Conservation (phyloP, 2,329 filamentous ascomycete species). For the Scedosporium apiospermum region DNA sequence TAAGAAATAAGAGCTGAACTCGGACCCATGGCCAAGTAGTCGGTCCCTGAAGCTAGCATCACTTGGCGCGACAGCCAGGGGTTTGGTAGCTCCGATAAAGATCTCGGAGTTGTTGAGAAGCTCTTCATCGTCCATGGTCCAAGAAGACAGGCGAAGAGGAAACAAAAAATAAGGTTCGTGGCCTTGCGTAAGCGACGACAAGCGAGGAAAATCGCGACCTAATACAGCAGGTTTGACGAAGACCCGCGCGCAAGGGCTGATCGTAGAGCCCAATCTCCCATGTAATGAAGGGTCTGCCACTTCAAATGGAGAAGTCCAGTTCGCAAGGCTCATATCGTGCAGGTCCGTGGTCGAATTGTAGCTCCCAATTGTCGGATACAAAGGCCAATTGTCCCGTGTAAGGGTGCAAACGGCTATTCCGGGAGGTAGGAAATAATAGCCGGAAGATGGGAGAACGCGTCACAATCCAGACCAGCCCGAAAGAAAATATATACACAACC, state of each 20-base stretch:
- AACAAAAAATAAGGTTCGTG: not conserved
- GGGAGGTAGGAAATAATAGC: constrained; percentile 8
- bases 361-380: not conserved
- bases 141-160: not conserved
- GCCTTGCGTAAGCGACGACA: not conserved
- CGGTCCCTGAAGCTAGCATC: not conserved
- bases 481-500: not conserved
- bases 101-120: not conserved
- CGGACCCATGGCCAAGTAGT: not conserved
- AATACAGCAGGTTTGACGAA: not conserved
- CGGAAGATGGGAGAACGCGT: constrained; percentile 8
- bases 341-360: not conserved
- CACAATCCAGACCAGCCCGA: not conserved
- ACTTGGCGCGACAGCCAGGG: not conserved
- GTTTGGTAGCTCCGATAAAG: not conserved
- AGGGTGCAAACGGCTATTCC: not conserved
- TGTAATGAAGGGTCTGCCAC: not conserved
- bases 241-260: not conserved
- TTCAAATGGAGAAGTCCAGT: not conserved
- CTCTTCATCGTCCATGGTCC: not conserved
- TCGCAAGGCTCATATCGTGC: not conserved
- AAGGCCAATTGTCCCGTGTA: constrained; percentile 6
- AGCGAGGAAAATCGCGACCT: not conserved
- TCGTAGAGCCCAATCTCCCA: not conserved
- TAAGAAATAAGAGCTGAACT: not conserved